A percentile compares a stretch with the other conserved stretches of the same genome.
Evolutionary conservation across 495 filamentous ascomycete species (phyloP).

Genomic region (Entonaema liquescens): DNA sequence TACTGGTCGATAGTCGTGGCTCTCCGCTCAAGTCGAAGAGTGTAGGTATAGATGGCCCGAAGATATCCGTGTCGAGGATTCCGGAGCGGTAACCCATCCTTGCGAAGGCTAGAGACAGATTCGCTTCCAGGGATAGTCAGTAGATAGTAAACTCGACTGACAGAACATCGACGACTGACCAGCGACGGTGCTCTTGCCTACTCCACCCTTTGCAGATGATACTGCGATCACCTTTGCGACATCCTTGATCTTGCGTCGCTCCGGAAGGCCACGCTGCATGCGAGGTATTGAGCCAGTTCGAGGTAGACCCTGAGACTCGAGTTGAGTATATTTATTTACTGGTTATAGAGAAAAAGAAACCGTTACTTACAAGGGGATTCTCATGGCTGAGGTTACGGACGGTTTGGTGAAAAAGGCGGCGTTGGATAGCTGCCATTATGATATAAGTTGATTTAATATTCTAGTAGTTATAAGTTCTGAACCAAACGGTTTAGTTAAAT

Average conservation of each 20-base stretch:
- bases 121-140: constrained; percentile 60
- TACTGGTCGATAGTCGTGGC: constrained; percentile 72
- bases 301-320: constrained; percentile 73
- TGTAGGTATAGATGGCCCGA: constrained; percentile 93
- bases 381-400: constrained; percentile 77
- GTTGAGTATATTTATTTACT: constrained; percentile 22
- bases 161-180: constrained; percentile 54
- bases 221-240: constrained; percentile 91
- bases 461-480: not conserved
- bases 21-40: constrained; percentile 81
- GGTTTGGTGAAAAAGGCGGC: constrained; percentile 74
- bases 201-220: constrained; percentile 94
- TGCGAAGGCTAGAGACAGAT: constrained; percentile 86
- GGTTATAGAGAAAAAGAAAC: not conserved
- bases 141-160: not conserved
- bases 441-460: not conserved
- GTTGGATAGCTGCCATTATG: constrained; percentile 57
- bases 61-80: constrained; percentile 95
- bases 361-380: constrained; percentile 77
- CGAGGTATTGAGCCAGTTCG: constrained; percentile 79
- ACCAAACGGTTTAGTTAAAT: not conserved
- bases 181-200: constrained; percentile 94
- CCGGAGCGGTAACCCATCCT: constrained; percentile 80
- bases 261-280: constrained; percentile 84
- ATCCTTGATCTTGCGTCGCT: constrained; percentile 77